Base-by-base conservation (phyloP, 208 protist genomes). In the Leishmania braziliensis region DNA sequence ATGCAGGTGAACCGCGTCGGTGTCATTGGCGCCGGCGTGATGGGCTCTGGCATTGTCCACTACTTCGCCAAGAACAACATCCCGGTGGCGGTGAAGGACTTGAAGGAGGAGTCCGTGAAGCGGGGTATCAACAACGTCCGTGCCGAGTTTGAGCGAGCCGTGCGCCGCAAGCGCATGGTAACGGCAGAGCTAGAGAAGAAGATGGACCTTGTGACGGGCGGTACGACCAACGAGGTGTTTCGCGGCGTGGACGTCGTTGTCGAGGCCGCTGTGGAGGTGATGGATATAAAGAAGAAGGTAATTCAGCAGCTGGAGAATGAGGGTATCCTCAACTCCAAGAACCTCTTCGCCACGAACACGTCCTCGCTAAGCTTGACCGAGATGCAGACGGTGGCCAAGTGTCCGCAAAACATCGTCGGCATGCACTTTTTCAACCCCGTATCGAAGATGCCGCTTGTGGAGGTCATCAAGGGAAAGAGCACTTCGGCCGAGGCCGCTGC, bases 401-500 rank as follows among this genome's bases (percentile, higher is more conserved):
- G 88, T 81, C 95, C 95, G 48, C 75, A 93, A 74, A 90, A 91
- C 72, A 91, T 99, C 79, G 90, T 98, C 75, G 97, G 97, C 79
- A 98, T 99, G 95, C 97, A 99, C 86, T 99, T 98, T 85, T 99
- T 99, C 91, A 98, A 97, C 84, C 97, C 97, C 14, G 97, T 99
- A 16, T 78, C 91, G 39, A 98, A 97, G 86, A 99, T 99, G 97
- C 95, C 93, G 26, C 81, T 99, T 43, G 89, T 99, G 33, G 97
- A 99, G 88, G 93, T 99, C 26, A 97, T 99, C 75, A 90, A 89
- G 53, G 90, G 90, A n/a, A 93, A 92, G 78, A 43, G 91, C 48
- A 98, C 95, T 6, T 90, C 86, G 0, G n/a, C 83, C n/a, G 91
- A 97, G 80, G 90, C 93, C 39, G 88, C 88, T 29, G 91, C 93